These are phyloP conservation scores for Aspergillus phoenicis DNA, from an alignment of 2,329 filamentous ascomycete species.

Conservation along the genomic window DNA sequence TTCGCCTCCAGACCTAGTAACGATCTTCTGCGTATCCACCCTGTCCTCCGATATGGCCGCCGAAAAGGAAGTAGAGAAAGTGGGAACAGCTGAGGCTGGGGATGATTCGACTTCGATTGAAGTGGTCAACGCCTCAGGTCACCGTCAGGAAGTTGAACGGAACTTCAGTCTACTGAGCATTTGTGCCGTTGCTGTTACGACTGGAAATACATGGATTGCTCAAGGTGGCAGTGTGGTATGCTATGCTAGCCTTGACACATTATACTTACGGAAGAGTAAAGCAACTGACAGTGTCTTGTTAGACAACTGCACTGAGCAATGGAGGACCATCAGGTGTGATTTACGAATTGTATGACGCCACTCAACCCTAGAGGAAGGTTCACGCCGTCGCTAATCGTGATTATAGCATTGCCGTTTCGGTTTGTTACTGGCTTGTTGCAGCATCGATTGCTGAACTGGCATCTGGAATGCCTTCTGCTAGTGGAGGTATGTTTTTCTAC, in stretches of 20 bases:
- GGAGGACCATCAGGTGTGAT: slow-evolving; percentile 64
- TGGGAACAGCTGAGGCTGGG: slow-evolving; percentile 24
- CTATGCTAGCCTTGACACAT: too few species aligned
- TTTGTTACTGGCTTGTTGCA: slow-evolving; percentile 62
- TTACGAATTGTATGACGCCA: slow-evolving; percentile 57
- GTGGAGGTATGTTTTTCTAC: slow-evolving; percentile 46
- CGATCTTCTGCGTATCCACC: not conserved
- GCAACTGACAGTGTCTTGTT: not conserved
- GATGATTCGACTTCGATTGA: slow-evolving; percentile 38
- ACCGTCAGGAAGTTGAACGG: slow-evolving; percentile 63
- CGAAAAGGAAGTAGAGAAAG: slow-evolving; percentile 27
- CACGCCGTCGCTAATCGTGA: slow-evolving; percentile 14
- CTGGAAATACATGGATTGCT: slow-evolving; percentile 67
- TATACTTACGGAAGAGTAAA: too few species aligned
- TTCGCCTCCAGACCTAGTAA: not conserved
- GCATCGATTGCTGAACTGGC: slow-evolving; percentile 64
- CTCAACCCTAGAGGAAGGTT: not conserved
- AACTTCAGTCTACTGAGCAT: slow-evolving; percentile 65
- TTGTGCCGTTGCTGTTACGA: slow-evolving; percentile 62
- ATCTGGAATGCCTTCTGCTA: slow-evolving; percentile 63
- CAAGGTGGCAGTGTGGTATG: slow-evolving; percentile 63
- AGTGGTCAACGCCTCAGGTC: slow-evolving; percentile 65
- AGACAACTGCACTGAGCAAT: slow-evolving; percentile 59
- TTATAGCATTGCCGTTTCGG: slow-evolving; percentile 44
- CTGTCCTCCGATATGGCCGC: slow-evolving; percentile 19